Conservation (phyloP, 768 basidiomycete genomes). For the Suillus placidus region DNA sequence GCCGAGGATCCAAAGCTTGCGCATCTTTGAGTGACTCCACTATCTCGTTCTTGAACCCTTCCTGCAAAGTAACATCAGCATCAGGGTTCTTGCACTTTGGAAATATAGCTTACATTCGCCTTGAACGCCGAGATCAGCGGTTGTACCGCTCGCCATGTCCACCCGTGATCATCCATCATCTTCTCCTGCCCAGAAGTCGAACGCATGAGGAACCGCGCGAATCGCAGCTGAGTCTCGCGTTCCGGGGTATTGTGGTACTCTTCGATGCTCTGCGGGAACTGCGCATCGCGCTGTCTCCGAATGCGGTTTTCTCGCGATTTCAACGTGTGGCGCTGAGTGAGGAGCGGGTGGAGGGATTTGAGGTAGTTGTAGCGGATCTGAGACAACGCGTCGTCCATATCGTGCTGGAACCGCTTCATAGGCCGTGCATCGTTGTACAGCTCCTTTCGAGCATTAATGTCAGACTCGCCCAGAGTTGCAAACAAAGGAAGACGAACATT, state of each 20-base stretch:
- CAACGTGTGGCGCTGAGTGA: conserved; percentile 14
- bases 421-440: conserved; percentile 20
- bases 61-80: conserved; percentile 15
- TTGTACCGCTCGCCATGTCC: conserved; percentile 53
- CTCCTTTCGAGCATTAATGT: conserved; percentile 17
- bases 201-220: conserved; percentile 47
- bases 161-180: conserved; percentile 51
- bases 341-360: conserved; percentile 24
- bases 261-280: conserved; percentile 33
- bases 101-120: conserved; percentile 40
- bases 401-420: conserved; percentile 26
- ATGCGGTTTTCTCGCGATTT: conserved; percentile 22
- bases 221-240: conserved; percentile 50
- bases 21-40: conserved; percentile 19
- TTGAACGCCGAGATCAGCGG: conserved; percentile 45
- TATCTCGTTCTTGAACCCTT: conserved; percentile 27
- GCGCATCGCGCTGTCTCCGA: conserved; percentile 33
- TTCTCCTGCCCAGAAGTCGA: conserved; percentile 41
- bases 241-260: conserved; percentile 35
- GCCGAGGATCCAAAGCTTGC: conserved; percentile 26
- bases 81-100: neutral
- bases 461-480: neutral
- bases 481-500: conserved; percentile 16
- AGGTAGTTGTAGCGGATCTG: conserved; percentile 36
- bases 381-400: conserved; percentile 32